phyloP scores from a whole-genome alignment of 768 basidiomycete species.

The Nevesoporus exiguus region DNA sequence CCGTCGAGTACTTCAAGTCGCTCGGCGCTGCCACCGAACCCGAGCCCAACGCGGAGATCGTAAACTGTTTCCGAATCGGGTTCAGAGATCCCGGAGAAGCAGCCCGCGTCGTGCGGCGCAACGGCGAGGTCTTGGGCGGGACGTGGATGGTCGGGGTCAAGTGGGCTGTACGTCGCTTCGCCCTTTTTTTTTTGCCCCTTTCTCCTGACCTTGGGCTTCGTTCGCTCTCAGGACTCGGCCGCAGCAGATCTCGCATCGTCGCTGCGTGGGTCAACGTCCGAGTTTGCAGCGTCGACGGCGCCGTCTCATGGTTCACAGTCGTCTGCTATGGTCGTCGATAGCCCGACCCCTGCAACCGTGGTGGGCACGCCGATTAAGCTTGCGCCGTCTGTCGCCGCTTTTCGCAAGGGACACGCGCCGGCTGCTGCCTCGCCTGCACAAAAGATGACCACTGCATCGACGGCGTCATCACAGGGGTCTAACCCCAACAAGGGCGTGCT shows the following conservation, averaged over 20 bases:
- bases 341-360: conserved; percentile 38
- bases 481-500: conserved; percentile 55
- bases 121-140: conserved; percentile 73
- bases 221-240: conserved; percentile 49
- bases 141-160: conserved; percentile 85
- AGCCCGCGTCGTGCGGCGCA: conserved; percentile 74
- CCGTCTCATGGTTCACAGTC: conserved; percentile 20
- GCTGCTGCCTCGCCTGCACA: conserved; percentile 21
- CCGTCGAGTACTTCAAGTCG: conserved; percentile 71
- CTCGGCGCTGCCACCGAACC: conserved; percentile 69
- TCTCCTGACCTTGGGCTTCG: neutral
- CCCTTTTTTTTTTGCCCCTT: neutral
- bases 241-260: conserved; percentile 46
- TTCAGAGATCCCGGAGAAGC: conserved; percentile 72
- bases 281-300: conserved; percentile 11
- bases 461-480: conserved; percentile 21
- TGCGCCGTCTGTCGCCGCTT: conserved; percentile 70
- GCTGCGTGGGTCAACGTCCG: conserved; percentile 15
- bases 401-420: conserved; percentile 46
- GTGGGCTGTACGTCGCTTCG: conserved; percentile 63
- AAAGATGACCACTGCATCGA: conserved; percentile 15
- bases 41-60: conserved; percentile 62
- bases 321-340: conserved; percentile 48
- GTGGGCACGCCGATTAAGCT: conserved; percentile 72
- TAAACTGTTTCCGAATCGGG: conserved; percentile 81